Evolutionary conservation across 2,329 filamentous ascomycete species (phyloP), one percentile per base, ranked within the genome.

Genomic region (Ceratocystis eucalypticola): DNA sequence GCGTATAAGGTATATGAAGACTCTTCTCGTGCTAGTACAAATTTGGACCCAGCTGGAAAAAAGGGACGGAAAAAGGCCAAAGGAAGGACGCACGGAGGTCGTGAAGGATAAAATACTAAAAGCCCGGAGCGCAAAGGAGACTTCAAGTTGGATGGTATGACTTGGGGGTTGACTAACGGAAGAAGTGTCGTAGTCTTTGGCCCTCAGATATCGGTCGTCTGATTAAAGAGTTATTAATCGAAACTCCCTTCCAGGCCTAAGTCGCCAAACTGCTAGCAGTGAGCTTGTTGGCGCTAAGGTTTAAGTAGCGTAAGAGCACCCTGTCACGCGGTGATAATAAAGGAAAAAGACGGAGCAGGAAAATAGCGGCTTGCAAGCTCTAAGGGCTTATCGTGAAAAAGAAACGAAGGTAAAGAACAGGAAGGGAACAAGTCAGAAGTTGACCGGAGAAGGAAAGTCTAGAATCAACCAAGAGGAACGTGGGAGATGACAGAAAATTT

Each of bases 1-100:
- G 3, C 22, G 6, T 45, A 62, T 59, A 37, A 37, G 15, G n/a
- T 33, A 30, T 53, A 25, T 28, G 37, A 41, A 41, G 37, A 41
- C 37, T 41, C 37, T 62, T 44, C 59, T 44, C 17, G 25, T 15
- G 10, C 33, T 44, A 45, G 33, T 25, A 45, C 30, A 22, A 62
- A 33, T 33, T 4, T 77, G 17, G 55, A 37, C 28, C 17, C 25
- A 25, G 55, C 55, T 62, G 37, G 25, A 62, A 45, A 61, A 61
- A 45, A 62, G 25, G 48, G 48, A 20, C 41, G 17, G 30, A 25
- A 25, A 45, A 62, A 59, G 33, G 17, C 5, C 55, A n/a, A 59
- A 59, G 53, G 53, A 57, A 57, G 15, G 22, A 15, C 55, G 28
- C 55, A 59, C 55, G 25, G 55, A 59, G 55, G 30, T n/a, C 28